phyloP scores from a whole-genome alignment of 768 basidiomycete species.

The Mycena latifolia region DNA sequence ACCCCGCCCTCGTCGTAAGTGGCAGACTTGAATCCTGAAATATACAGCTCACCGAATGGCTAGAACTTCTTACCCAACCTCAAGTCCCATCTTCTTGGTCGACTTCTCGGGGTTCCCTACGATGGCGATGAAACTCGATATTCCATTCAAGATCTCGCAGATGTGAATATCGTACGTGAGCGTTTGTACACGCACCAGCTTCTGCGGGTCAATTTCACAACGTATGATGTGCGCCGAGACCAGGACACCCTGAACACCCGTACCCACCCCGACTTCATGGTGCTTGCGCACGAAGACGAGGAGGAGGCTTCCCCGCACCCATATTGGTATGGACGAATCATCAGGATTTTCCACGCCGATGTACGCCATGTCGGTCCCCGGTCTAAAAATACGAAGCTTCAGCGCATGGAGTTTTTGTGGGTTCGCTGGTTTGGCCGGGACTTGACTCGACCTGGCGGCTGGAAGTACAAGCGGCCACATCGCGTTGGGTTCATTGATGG shows the following conservation, averaged over 20 bases:
- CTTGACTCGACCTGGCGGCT: too few species aligned
- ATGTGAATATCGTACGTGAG: not conserved
- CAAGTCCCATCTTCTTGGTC: not conserved
- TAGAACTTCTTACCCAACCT: constrained; percentile 1
- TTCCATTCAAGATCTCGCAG: too few species aligned
- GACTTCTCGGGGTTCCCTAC: not conserved
- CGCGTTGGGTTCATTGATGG: not conserved
- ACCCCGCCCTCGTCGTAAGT: constrained; percentile 1
- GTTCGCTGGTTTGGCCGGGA: too few species aligned
- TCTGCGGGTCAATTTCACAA: constrained; percentile 15
- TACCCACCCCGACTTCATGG: too few species aligned
- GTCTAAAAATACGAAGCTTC: not conserved
- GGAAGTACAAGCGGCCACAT: too few species aligned
- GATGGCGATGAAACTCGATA: constrained; percentile 3
- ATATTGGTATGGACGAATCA: constrained; percentile 10
- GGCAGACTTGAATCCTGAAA: too few species aligned
- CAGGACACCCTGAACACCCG: too few species aligned
- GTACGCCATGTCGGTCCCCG: constrained; percentile 4
- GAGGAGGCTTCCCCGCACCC: not conserved
- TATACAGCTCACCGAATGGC: not conserved
- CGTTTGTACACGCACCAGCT: constrained; percentile 9
- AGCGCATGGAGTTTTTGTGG: constrained; percentile 11
- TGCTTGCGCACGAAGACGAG: too few species aligned
- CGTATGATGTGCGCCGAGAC: too few species aligned
- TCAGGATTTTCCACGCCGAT: constrained; percentile 10